Base-by-base conservation (phyloP, 2,329 filamentous ascomycete species). In the Colletotrichum karsti region DNA sequence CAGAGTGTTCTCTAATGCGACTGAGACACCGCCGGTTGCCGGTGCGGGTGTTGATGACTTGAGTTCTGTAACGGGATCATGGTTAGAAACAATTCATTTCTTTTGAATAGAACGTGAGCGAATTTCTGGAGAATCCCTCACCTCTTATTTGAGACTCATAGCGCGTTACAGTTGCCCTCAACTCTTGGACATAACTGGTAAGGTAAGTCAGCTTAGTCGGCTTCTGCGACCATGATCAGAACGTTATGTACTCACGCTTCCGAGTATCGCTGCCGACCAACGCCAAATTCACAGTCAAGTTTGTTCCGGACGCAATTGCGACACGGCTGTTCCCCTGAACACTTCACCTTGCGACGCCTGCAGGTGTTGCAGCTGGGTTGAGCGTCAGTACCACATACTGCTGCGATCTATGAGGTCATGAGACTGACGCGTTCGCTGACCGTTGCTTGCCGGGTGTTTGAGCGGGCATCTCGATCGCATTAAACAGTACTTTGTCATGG, bases 281-380 rank as follows among this genome's bases (percentile, higher is more conserved):
- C 66, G 44, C 78, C 76, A 71, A 78, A 78, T 26, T 78, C 72
- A 59, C 77, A 78, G 0, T 74, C 70, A 4, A 78, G 59, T 39
- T 76, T 76, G 28, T 77, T 76, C 60, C 76, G 76, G 28, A 73
- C 74, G 54, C 77, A 78, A 7, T 75, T 77, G 8, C 75, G 74
- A 46, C 77, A 78, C 1, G 77, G 77, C 20, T 77, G 73, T 1
- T 72, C 74, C 0, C 77, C 77, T 0, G 75, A 78, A 9, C 77
- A 78, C 60, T 78, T 78, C 54, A 78, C 78, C 64, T 78, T 79
- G 46, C 78, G 76, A 35, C 74, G 74, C 6, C 77, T 75, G 48
- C 77, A 78, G n/a, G 62, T 56, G 26, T 59, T 62, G 63, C 67
- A 70, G 41, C 62, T 69, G 20, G 10, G n/a, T 5, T 15, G 15